Base-by-base conservation (phyloP, 768 basidiomycete species). In the Suillus occidentalis region DNA sequence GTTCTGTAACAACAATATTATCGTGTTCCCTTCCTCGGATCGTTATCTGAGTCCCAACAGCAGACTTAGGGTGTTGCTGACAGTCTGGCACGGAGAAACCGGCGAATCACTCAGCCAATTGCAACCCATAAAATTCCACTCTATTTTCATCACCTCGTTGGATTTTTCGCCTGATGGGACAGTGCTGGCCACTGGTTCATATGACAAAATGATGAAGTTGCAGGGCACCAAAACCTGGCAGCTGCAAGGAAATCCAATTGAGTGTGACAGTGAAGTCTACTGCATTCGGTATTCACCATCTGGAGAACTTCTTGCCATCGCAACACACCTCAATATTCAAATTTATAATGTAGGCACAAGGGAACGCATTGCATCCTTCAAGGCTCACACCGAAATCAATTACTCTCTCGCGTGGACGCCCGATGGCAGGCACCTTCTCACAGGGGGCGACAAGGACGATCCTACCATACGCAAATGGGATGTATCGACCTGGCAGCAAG, bases 321-420 rank as follows among this genome's bases (percentile, higher is more conserved):
- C 50, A 25, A 9, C 50, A 16, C 0, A 4, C 0, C 0, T 2
- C 22, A 14, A 52, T 4, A 18, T 52, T 1, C 6, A 52, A 31
- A 52, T 52, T 1, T 52, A 10, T 7, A 8, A 16, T 31, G 18
- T 9, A 18, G 7, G 28, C 28, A 52, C 50, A 7, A 52, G 50
- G 50, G 9, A 52, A 52, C 7, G 3, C 50, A 7, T 52, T 16
- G 8, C 47, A 22, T 22, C 22, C 22, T 49, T 49, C 16, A 18
- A 52, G 8, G 25, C 0, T 52, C 28, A 22, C 8, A 52, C 1
- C 31, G 31, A 31, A 31, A 16, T 16, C 6, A 22, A 20, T 4
- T n/a, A 1, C 4, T 52, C 25, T 28, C 50, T 52, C 7, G 22
- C 50, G 1, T 52, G 50, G 50, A 52, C 25, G 50, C 50, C 50